Evolutionary conservation across 1,139 yeast species (phyloP), one percentile per base, ranked within the genome.

Genomic region (Debaryomyces singareniensis): DNA sequence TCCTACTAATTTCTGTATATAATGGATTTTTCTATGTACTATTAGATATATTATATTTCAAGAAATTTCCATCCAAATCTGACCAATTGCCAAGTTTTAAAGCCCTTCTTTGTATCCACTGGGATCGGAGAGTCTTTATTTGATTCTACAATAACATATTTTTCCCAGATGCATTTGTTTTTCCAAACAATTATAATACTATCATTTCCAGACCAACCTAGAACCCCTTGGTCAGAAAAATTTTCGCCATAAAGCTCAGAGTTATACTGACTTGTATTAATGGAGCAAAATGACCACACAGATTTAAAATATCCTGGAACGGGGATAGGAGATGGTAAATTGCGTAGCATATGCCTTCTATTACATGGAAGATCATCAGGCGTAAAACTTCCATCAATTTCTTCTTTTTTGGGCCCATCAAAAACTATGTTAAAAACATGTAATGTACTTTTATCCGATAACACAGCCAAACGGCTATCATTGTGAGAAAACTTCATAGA

Each of bases 211-310:
- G 78, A 65, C 95, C 95, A 85, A 2, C 93, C 95, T 23, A 89
- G 43, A 0, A 74, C 73, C 0, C 95, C 93, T 23, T 55, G 49
- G 42, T 79, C 85, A 33, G 63, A 66, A 13, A 43, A 47, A 4
- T 46, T 40, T 13, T 42, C 47, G 3, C 47, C 42, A 31, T 26
- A 31, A 33, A 25, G 36, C 11, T 51, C 51, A 3, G 47, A 34
- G 37, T 63, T 69, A 34, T 61, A 49, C 33, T 68, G 58, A 35
- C 68, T 70, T 22, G 87, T 73, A 42, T 82, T 81, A n/a, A 76
- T 66, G 1, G 89, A 79, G 29, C 87, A 86, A 58, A 82, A 84
- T 27, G 94, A 80, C 97, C 96, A 89, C 10, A 83, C 80, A 2
- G 94, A 80, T 34, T 81, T 75, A 55, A 89, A 83, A 52, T 89